Conservation (phyloP, 2,329 filamentous ascomycete species). For the Calonectria pteridis region DNA sequence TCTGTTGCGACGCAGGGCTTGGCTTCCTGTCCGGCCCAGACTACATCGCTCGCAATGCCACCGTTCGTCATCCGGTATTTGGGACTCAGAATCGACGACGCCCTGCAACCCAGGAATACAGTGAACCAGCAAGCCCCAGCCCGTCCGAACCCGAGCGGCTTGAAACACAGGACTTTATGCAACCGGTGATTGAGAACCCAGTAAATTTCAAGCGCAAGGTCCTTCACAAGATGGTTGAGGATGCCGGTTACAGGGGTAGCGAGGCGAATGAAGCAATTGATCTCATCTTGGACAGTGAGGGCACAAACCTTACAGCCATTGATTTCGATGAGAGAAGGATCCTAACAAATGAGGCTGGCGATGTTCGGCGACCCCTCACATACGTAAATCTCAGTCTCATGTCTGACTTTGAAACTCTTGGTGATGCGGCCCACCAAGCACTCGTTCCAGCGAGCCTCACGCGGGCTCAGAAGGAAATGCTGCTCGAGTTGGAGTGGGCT, state of each 20-base stretch:
- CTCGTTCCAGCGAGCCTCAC: constrained; percentile 70
- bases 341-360: constrained; percentile 24
- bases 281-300: constrained; percentile 52
- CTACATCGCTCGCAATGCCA: constrained; percentile 60
- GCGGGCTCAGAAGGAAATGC: constrained; percentile 74
- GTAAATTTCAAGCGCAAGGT: constrained; percentile 48
- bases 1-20: constrained; percentile 76
- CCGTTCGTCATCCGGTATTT: constrained; percentile 53
- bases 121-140: constrained; percentile 28
- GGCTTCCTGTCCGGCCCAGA: constrained; percentile 76
- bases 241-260: constrained; percentile 50
- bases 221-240: constrained; percentile 52
- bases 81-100: constrained; percentile 44
- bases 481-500: constrained; percentile 77
- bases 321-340: constrained; percentile 50
- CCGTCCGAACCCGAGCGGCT: constrained; percentile 44
- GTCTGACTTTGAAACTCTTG: constrained; percentile 35
- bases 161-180: constrained; percentile 38
- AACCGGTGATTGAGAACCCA: constrained; percentile 40
- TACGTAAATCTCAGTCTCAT: constrained; percentile 7
- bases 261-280: constrained; percentile 50
- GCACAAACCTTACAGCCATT: constrained; percentile 44
- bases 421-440: constrained; percentile 44
- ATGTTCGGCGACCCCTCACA: constrained; percentile 27
- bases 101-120: constrained; percentile 19